Conservation (phyloP, 2,329 filamentous ascomycete species). For the Fusarium penzigii region DNA sequence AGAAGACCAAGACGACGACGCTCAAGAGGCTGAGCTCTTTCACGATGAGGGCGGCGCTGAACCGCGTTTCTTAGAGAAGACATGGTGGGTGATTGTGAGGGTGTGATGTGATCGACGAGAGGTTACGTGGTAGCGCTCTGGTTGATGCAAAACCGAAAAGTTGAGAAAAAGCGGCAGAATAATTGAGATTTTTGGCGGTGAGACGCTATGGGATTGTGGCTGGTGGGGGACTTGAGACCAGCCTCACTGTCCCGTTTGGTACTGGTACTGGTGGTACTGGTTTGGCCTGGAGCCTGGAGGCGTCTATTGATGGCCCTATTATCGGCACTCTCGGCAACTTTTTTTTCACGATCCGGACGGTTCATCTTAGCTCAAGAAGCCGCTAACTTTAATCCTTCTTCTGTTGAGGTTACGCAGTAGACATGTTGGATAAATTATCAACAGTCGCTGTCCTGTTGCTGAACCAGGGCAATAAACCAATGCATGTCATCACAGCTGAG, state of each 20-base stretch:
- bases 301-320: no score
- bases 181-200: conserved; percentile 41
- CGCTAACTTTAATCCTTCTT: no score
- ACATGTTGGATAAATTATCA: no score
- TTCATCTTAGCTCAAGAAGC: no score
- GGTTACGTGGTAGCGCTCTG: conserved; percentile 1
- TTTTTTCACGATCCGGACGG: no score
- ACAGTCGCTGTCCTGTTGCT: no score
- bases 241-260: not conserved
- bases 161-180: conserved; percentile 35
- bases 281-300: no score
- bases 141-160: conserved; percentile 11
- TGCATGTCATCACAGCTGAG: no score
- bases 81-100: conserved; percentile 36
- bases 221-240: conserved; percentile 15
- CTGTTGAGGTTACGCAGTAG: no score
- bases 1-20: conserved; percentile 86
- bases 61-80: conserved; percentile 66
- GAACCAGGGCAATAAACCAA: no score
- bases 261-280: no score
- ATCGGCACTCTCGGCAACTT: no score
- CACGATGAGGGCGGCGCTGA: conserved; percentile 81
- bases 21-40: conserved; percentile 83
- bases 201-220: conserved; percentile 6
- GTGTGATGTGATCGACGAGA: not conserved